Conservation (phyloP, 2,329 filamentous ascomycete genomes). For the Colletotrichum horii region DNA sequence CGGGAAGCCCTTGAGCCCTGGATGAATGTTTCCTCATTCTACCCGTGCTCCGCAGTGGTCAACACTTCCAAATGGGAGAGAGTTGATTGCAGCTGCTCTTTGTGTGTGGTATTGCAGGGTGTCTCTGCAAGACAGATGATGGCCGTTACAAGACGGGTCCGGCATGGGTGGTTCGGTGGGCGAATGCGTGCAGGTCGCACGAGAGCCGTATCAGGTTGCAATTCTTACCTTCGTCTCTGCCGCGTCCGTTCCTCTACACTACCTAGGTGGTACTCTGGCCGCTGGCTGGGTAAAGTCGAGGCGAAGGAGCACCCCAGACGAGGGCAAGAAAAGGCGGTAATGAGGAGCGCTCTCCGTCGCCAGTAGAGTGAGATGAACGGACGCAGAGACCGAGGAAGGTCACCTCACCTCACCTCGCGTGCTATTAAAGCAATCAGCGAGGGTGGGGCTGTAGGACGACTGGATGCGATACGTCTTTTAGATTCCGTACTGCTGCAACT, state of each 20-base stretch:
- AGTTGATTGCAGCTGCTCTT: neutral
- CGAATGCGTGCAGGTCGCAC: neutral
- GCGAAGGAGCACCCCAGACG: neutral
- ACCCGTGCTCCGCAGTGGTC: neutral
- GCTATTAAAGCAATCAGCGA: slow-evolving; percentile 16
- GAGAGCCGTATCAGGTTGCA: neutral
- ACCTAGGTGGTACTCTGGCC: neutral
- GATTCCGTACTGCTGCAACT: neutral
- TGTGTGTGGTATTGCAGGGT: neutral
- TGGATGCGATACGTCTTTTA: slow-evolving; percentile 5
- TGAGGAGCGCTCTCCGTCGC: neutral
- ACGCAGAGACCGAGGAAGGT: neutral
- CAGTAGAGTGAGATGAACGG: neutral
- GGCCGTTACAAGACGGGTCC: neutral
- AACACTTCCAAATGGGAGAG: neutral
- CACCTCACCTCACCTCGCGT: neutral
- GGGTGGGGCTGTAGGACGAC: slow-evolving; percentile 6
- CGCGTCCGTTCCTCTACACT: neutral
- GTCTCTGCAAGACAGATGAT: neutral
- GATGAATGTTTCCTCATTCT: neutral
- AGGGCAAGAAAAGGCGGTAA: slow-evolving; percentile 4
- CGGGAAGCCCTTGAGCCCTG: neutral
- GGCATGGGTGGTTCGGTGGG: neutral
- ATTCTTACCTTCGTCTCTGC: neutral
- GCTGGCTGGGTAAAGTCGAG: neutral